Base-by-base conservation (phyloP, 352 stramenopile species). In the Globisporangium alternatum region DNA sequence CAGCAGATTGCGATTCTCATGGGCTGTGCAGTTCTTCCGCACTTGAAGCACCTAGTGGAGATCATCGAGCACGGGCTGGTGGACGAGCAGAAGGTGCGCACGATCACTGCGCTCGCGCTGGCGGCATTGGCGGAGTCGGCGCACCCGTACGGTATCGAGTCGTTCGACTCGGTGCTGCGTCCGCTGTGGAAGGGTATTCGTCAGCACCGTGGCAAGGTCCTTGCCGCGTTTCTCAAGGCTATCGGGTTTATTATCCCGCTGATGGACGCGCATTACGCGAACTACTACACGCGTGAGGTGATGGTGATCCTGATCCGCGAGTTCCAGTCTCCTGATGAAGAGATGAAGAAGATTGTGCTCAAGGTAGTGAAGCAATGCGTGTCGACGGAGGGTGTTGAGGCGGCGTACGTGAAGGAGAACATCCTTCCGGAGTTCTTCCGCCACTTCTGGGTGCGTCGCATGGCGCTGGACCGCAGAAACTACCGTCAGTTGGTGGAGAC, bases 211-310 rank as follows among this genome's bases (percentile, higher is more conserved):
- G 97, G 97, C 33, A 99, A 99, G 72, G 96, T 95, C 13, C 78
- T 99, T 31, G 97, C 97, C 17, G 97, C 97, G 4, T 99, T 99
- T 71, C 75, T 99, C 31, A 99, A 99, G 74, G 97, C 97, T 19
- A 98, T 99, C 73, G 98, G 97, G 22, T 99, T 98, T 65, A 98
- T 99, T 60, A 99, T 99, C 67, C 98, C 98, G 19, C 77, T 99
- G 5, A 99, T 99, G 97, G 97, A 99, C 70, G 91, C 97, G 19
- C 98, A 98, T 72, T 99, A 99, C 75, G 98, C 98, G 1, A 99
- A 98, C 75, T 99, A 99, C 72, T 99, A 99, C 76, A 99, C 97
- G 3, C 88, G 96, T 19, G 91, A 99, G 62, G 97, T 99, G 39
- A 99, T 99, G 97, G 89, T 98, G 43, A 99, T 99, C 71, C 80